phyloP scores from a whole-genome alignment of 306 rosid genomes.

The Neltuma alba region DNA sequence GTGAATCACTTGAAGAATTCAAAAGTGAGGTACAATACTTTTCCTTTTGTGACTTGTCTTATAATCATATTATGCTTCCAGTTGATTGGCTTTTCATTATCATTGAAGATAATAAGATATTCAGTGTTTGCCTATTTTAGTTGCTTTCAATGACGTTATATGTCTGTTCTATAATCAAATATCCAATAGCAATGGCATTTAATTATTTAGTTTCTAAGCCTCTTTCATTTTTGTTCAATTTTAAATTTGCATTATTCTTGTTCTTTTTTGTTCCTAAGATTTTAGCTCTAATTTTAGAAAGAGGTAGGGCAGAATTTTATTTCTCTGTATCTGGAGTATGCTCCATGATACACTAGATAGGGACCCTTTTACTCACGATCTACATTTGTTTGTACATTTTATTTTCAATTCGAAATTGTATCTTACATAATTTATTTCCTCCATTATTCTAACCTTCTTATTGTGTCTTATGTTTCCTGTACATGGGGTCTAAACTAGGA shows the following conservation, averaged over 20 bases:
- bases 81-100: neutral
- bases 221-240: conserved; percentile 8
- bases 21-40: conserved; percentile 72
- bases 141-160: neutral
- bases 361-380: neutral
- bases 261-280: neutral
- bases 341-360: neutral
- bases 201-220: conserved; percentile 9
- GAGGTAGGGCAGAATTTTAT: neutral
- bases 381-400: neutral
- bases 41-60: neutral
- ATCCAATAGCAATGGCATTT: neutral
- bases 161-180: conserved; percentile 24
- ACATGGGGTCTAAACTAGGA: neutral
- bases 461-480: neutral
- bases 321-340: neutral
- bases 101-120: neutral
- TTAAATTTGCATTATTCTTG: neutral
- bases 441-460: neutral
- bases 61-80: neutral
- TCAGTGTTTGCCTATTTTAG: conserved; percentile 2
- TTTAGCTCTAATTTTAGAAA: conserved; percentile 12
- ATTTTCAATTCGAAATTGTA: conserved; percentile 1
- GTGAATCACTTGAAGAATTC: conserved; percentile 95
- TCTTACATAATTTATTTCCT: neutral